phyloP scores from a whole-genome alignment of 73 alveolate genomes.

The Tetrahymena thermophila region DNA sequence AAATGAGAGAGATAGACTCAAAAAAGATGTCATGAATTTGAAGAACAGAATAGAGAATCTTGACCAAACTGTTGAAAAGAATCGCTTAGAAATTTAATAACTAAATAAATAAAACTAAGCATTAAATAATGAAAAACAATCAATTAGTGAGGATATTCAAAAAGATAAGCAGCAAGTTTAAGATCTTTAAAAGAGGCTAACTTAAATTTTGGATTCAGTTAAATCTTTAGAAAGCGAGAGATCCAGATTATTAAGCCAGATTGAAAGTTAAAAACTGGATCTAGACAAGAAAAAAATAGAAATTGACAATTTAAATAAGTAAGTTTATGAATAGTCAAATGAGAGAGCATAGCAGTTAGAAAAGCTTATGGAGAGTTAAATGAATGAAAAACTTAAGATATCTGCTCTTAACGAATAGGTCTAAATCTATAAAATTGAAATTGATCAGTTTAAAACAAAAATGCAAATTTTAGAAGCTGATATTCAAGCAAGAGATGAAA shows the following conservation, averaged over 20 bases:
- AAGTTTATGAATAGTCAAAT: not conserved
- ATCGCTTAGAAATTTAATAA: not conserved
- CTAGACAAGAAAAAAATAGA: not conserved
- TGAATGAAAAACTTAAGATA: not conserved
- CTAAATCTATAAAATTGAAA: not conserved
- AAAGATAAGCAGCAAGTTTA: not conserved
- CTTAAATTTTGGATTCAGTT: not conserved
- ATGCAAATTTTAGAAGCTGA: not conserved
- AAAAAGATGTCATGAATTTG: not conserved
- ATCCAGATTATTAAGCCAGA: not conserved
- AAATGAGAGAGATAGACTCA: not conserved
- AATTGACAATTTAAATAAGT: not conserved
- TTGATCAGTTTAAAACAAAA: not conserved
- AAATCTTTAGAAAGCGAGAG: not conserved
- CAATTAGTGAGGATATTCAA: not conserved
- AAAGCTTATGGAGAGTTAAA: not conserved
- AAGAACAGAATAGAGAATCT: not conserved
- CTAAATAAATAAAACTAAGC: not conserved
- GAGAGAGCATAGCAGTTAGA: not conserved
- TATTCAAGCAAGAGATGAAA: not conserved
- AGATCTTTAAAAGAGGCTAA: not conserved
- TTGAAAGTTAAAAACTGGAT: not conserved
- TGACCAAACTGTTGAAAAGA: not conserved
- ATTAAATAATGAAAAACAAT: not conserved
- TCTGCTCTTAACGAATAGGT: not conserved